Evolutionary conservation across 2,329 filamentous ascomycete species (phyloP).

Genomic region (Talaromyces sp.): DNA sequence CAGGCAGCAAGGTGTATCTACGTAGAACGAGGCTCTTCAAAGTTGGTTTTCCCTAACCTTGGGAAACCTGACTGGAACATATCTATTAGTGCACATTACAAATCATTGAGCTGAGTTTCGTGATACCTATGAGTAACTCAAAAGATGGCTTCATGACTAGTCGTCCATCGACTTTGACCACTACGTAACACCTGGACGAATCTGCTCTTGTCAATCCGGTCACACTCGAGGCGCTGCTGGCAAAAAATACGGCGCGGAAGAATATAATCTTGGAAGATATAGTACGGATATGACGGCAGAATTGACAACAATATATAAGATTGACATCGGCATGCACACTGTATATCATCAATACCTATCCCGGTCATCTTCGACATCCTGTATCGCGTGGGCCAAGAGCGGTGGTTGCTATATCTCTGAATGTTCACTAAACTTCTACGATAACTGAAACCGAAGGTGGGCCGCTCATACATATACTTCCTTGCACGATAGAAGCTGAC

Average conservation of each 20-base stretch:
- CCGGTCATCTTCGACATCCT: neutral
- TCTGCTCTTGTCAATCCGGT: neutral
- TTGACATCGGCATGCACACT: neutral
- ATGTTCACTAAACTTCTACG: neutral
- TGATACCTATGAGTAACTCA: neutral
- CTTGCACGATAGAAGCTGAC: neutral
- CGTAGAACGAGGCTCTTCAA: neutral
- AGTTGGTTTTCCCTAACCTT: neutral
- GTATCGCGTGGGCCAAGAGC: too few species aligned
- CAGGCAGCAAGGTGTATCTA: conserved; percentile 5
- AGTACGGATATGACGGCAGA: neutral
- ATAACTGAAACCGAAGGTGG: neutral
- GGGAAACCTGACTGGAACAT: neutral
- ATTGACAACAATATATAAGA: neutral
- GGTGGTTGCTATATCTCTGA: neutral
- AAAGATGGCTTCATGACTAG: neutral
- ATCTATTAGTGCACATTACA: neutral
- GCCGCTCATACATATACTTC: neutral
- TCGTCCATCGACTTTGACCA: neutral
- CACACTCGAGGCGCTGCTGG: neutral
- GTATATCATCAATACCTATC: too few species aligned
- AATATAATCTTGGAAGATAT: neutral
- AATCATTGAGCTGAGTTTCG: neutral
- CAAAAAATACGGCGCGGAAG: neutral
- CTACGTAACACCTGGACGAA: neutral